Conservation (phyloP, 2,329 filamentous ascomycete species). For the Byssothecium circinans region DNA sequence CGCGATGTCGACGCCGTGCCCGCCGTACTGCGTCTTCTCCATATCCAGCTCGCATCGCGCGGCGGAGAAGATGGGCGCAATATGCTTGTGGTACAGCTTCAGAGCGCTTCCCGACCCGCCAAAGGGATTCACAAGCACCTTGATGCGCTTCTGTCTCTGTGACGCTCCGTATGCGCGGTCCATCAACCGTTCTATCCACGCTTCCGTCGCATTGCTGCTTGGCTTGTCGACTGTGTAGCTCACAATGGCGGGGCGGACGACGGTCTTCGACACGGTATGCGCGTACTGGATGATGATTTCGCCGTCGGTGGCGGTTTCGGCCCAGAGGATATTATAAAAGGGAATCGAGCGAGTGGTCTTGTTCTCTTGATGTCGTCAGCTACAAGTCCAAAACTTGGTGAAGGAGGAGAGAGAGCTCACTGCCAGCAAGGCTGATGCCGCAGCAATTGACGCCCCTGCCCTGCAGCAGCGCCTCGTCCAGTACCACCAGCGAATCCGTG, state of each 20-base stretch:
- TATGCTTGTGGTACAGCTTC: constrained; percentile 72
- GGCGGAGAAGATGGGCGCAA: constrained; percentile 80
- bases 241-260: constrained; percentile 63
- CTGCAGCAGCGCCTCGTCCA: constrained; percentile 58
- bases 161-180: constrained; percentile 70
- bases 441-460: constrained; percentile 57
- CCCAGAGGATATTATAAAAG: constrained; percentile 84
- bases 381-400: neutral
- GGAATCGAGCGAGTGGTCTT: constrained; percentile 64
- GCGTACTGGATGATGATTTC: constrained; percentile 75
- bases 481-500: constrained; percentile 61
- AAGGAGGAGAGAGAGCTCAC: constrained; percentile 35
- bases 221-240: constrained; percentile 62
- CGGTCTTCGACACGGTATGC: constrained; percentile 55
- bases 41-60: constrained; percentile 77
- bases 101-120: constrained; percentile 78
- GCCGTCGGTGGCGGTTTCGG: constrained; percentile 60
- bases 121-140: constrained; percentile 88
- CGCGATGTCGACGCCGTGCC: constrained; percentile 78
- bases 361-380: constrained; percentile 38
- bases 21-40: constrained; percentile 68
- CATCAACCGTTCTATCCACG: constrained; percentile 68
- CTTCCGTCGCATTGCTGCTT: constrained; percentile 51
- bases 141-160: constrained; percentile 73
- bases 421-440: constrained; percentile 53